Conservation (phyloP, 768 basidiomycete genomes). For the Pisolithus orientalis region DNA sequence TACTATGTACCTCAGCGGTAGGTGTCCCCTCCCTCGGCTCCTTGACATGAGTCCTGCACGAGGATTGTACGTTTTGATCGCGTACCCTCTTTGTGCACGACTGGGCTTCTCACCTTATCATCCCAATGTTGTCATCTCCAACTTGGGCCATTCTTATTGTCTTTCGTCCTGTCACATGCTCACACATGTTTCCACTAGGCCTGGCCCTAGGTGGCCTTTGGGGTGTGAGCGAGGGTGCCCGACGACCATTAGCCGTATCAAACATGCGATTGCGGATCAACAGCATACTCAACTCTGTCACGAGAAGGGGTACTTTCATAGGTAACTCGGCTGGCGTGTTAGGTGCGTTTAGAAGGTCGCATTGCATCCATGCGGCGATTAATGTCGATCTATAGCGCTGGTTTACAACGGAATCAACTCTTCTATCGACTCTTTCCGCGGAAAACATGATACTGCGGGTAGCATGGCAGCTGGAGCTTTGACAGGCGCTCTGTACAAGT, state of each 20-base stretch:
- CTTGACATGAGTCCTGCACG: constrained; percentile 38
- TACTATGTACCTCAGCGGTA: constrained; percentile 96
- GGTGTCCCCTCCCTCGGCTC: constrained; percentile 61
- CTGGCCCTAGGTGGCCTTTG: constrained; percentile 91
- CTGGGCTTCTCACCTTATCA: constrained; percentile 55
- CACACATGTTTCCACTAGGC: constrained; percentile 63
- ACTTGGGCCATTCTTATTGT: constrained; percentile 39
- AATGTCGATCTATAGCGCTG: constrained; percentile 59
- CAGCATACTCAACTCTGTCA: constrained; percentile 93
- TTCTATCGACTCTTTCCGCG: constrained; percentile 80
- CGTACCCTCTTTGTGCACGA: constrained; percentile 40
- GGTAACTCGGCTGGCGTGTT: constrained; percentile 98
- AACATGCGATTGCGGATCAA: constrained; percentile 90
- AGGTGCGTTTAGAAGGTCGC: constrained; percentile 55
- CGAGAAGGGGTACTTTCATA: constrained; percentile 93
- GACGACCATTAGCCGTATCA: constrained; percentile 79
- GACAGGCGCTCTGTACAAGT: constrained; percentile 89
- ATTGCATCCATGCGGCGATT: constrained; percentile 23
- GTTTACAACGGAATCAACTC: constrained; percentile 97
- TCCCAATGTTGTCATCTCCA: constrained; percentile 44
- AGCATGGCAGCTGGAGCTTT: constrained; percentile 89
- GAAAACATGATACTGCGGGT: constrained; percentile 86
- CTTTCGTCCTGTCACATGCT: constrained; percentile 71
- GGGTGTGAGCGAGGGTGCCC: constrained; percentile 93
- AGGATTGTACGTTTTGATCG: constrained; percentile 40